Conservation (phyloP, 2,329 filamentous ascomycete genomes). For the Talaromyces islandicus region DNA sequence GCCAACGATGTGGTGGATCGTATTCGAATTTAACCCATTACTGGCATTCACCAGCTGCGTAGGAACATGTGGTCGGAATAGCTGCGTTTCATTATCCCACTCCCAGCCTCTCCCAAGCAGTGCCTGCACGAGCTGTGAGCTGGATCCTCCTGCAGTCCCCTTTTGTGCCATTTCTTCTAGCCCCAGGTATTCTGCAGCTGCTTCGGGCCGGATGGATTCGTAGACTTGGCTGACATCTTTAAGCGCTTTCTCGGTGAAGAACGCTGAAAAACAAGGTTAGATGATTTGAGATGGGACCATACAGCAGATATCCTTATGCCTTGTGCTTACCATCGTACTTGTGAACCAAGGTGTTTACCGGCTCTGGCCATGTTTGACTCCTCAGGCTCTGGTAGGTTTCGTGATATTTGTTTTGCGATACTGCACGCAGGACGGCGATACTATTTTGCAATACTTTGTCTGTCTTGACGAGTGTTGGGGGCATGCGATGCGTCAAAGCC, state of each 20-base stretch:
- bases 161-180: conserved; percentile 19
- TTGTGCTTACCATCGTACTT: conserved; percentile 29
- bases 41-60: conserved; percentile 9
- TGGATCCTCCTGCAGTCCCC: background rate
- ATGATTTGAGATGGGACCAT: background rate
- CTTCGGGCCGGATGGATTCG: conserved; percentile 31
- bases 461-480: conserved; percentile 20
- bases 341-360: conserved; percentile 24
- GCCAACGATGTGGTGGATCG: conserved; percentile 27
- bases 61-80: conserved; percentile 28
- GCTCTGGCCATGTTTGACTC: conserved; percentile 27
- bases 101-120: conserved; percentile 33
- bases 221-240: conserved; percentile 34
- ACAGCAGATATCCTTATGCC: background rate
- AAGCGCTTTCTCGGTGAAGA: conserved; percentile 34
- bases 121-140: conserved; percentile 24
- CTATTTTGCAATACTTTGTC: conserved; percentile 30
- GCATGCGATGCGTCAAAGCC: conserved; percentile 32
- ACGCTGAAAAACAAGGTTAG: conserved; percentile 16
- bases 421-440: conserved; percentile 28
- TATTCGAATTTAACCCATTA: conserved; percentile 15
- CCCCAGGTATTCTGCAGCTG: conserved; percentile 31
- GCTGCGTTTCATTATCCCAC: conserved; percentile 28
- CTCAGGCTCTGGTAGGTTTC: conserved; percentile 31
- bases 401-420: conserved; percentile 32